These are phyloP conservation scores for Phylloporus sp. DNA, from an alignment of 768 basidiomycete genomes.

Conservation along the genomic window DNA sequence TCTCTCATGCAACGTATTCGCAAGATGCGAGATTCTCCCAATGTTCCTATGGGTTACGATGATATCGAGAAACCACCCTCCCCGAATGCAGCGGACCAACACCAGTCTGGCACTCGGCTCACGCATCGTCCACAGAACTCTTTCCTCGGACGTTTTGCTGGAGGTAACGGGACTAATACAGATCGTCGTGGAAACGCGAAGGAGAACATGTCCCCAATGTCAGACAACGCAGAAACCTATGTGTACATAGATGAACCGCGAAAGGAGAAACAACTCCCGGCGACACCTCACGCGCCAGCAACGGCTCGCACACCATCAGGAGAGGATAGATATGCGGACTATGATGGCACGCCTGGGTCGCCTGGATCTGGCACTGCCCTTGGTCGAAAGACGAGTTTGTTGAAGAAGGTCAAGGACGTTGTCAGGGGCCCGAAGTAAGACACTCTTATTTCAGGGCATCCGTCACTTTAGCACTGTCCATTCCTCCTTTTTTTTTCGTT, in stretches of 20 bases:
- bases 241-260: slow-evolving; percentile 57
- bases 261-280: slow-evolving; percentile 53
- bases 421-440: slow-evolving; percentile 53
- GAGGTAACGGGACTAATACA: slow-evolving; percentile 27
- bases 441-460: slow-evolving; percentile 3
- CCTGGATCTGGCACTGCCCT: slow-evolving; percentile 43
- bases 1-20: slow-evolving; percentile 87
- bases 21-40: slow-evolving; percentile 83
- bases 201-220: slow-evolving; percentile 30
- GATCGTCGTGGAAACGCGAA: slow-evolving; percentile 36
- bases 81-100: slow-evolving; percentile 36
- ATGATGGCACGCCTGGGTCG: slow-evolving; percentile 39
- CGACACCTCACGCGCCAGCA: slow-evolving; percentile 35
- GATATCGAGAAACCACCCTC: slow-evolving; percentile 41
- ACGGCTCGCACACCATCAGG: slow-evolving; percentile 23
- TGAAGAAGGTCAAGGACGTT: slow-evolving; percentile 75
- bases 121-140: slow-evolving; percentile 73
- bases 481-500: slow-evolving; percentile 7
- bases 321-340: slow-evolving; percentile 43
- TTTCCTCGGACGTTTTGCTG: slow-evolving; percentile 69
- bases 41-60: slow-evolving; percentile 65
- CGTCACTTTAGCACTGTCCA: slow-evolving; percentile 3
- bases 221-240: slow-evolving; percentile 48
- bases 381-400: slow-evolving; percentile 70
- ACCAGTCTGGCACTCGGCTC: slow-evolving; percentile 38